Conservation (phyloP, 2,329 filamentous ascomycete genomes). For the Cladorrhinum sp. region DNA sequence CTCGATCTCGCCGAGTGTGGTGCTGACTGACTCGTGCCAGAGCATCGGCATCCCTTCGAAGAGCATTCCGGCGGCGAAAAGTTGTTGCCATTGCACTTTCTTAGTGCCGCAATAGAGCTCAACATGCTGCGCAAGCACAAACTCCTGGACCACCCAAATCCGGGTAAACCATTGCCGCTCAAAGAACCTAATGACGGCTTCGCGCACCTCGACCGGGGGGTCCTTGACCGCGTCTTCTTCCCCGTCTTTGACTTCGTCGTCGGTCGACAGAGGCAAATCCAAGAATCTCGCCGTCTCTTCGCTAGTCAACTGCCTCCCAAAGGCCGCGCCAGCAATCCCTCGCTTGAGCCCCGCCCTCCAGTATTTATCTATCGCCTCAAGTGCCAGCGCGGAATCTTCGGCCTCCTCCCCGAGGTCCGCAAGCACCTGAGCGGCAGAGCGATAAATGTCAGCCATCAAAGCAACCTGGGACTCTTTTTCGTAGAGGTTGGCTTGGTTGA, state of each 20-base stretch:
- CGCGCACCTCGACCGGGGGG: background rate
- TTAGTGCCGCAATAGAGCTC: slow-evolving; percentile 8
- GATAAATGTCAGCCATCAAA: background rate
- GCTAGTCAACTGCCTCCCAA: background rate
- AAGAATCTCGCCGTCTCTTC: background rate
- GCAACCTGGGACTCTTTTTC: background rate
- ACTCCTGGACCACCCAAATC: slow-evolving; percentile 23
- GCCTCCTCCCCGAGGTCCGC: background rate
- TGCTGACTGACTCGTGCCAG: background rate
- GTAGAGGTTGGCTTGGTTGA: background rate
- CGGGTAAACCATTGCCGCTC: slow-evolving; percentile 6
- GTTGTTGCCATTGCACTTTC: background rate
- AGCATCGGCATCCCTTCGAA: background rate
- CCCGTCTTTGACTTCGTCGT: background rate
- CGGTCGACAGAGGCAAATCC: background rate
- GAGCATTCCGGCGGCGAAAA: background rate
- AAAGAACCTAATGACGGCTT: background rate
- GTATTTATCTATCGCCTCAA: background rate
- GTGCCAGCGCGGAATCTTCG: background rate
- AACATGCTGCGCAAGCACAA: slow-evolving; percentile 13
- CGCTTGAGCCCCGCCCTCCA: background rate
- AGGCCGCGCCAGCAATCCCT: background rate
- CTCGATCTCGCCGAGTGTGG: background rate
- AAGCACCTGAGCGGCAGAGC: background rate
- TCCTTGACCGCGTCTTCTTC: background rate